Conservation (phyloP, 2,329 filamentous ascomycete species). For the Myriangium duriaei region DNA sequence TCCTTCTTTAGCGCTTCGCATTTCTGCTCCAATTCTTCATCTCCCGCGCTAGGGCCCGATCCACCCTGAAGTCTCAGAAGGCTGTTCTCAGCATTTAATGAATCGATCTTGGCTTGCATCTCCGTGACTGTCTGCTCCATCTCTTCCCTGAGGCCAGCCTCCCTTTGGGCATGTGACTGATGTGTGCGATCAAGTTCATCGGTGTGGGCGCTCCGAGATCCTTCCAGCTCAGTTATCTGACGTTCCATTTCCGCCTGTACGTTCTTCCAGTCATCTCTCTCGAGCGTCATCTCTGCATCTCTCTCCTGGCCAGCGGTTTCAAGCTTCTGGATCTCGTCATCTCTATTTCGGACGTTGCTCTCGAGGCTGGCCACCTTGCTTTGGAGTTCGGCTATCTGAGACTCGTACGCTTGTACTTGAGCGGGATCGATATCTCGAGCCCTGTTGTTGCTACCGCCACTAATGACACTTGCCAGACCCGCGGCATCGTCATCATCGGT, state of each 20-base stretch:
- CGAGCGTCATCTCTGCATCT: constrained; percentile 20
- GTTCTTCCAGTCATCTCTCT: constrained; percentile 17
- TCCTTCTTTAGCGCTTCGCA: constrained; percentile 32
- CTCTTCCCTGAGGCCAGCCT: constrained; percentile 12
- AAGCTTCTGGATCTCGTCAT: constrained; percentile 52
- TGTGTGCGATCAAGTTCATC: constrained; percentile 46
- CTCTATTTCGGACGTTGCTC: constrained; percentile 53
- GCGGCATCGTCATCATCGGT: constrained; percentile 55
- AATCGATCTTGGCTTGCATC: constrained; percentile 11
- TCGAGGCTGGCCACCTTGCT: constrained; percentile 64
- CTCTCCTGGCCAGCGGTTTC: constrained; percentile 46
- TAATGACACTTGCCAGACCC: constrained; percentile 38
- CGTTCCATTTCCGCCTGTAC: constrained; percentile 55
- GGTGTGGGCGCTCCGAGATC: constrained; percentile 8
- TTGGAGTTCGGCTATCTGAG: constrained; percentile 61
- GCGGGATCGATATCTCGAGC: constrained; percentile 44
- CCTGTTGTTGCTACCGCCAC: constrained; percentile 14
- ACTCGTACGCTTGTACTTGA: constrained; percentile 69
- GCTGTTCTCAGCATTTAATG: constrained; percentile 16
- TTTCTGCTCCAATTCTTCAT: constrained; percentile 24
- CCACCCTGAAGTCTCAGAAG: constrained; percentile 26
- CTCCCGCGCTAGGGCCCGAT: constrained; percentile 13
- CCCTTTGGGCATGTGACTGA: constrained; percentile 21
- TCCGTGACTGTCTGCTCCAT: constrained; percentile 11
- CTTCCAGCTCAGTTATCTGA: constrained; percentile 15